A percentile compares a stretch with the other conserved stretches of the same genome.
Conservation (phyloP, 164 flowering plant species). For the Annona squamosa region DNA sequence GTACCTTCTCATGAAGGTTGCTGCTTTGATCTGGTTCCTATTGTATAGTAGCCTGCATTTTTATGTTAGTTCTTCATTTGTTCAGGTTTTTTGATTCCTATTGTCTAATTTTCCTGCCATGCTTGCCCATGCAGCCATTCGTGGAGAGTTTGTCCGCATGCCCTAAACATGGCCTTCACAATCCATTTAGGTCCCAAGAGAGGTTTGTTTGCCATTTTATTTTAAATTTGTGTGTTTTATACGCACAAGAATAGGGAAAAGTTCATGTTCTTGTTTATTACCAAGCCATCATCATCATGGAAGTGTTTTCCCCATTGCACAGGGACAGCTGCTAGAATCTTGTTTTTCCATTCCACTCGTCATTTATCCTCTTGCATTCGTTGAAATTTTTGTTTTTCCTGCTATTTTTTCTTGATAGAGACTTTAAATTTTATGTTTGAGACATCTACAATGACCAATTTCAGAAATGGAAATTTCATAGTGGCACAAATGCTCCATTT, state of each 20-base stretch:
- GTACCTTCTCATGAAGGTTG: neutral
- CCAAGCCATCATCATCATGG: too few species aligned
- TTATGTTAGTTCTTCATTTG: neutral
- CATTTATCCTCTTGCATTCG: neutral
- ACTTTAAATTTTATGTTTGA: neutral
- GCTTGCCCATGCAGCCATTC: constrained; percentile 58
- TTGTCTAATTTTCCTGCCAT: neutral
- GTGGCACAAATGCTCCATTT: too few species aligned
- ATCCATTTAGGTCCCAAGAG: constrained; percentile 89
- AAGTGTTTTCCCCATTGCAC: too few species aligned
- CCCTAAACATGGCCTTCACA: constrained; percentile 92
- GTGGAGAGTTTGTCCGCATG: constrained; percentile 91
- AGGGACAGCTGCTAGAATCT: too few species aligned
- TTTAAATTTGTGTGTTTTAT: neutral
- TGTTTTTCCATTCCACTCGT: neutral
- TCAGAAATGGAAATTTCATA: too few species aligned
- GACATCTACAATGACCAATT: neutral
- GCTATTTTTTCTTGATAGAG: neutral
- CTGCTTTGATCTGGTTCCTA: neutral
- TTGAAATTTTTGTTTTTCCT: too few species aligned
- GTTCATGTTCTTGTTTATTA: too few species aligned
- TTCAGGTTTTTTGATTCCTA: neutral
- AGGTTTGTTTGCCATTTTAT: constrained; percentile 37
- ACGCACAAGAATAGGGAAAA: neutral
- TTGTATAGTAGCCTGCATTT: neutral